A percentile compares a stretch with the other conserved stretches of the same genome.
phyloP scores from a whole-genome alignment of 2,329 filamentous ascomycete species.

The Aspergillus fijiensis region DNA sequence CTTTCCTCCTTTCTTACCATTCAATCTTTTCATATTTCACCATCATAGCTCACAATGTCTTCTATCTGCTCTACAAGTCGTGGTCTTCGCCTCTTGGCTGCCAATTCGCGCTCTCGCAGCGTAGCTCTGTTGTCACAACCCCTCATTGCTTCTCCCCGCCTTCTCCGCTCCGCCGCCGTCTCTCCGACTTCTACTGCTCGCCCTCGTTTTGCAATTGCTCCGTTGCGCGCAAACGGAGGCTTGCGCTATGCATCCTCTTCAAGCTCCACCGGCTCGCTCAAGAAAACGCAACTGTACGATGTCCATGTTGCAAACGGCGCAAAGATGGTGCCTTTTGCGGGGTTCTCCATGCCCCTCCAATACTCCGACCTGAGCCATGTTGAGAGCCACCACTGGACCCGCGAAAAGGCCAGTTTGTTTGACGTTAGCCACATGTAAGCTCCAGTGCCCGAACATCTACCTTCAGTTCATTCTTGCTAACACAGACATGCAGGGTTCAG shows the following conservation, averaged over 20 bases:
- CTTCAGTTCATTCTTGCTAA: background rate
- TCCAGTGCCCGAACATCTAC: background rate
- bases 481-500: constrained; percentile 58
- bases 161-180: constrained; percentile 21
- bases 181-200: constrained; percentile 13
- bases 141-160: constrained; percentile 28
- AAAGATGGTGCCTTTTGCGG: constrained; percentile 97
- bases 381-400: constrained; percentile 87
- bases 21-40: constrained; percentile 15
- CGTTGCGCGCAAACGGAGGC: constrained; percentile 16
- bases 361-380: constrained; percentile 75
- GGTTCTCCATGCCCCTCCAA: constrained; percentile 88
- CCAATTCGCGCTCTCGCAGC: constrained; percentile 28
- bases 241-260: constrained; percentile 37
- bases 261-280: constrained; percentile 25
- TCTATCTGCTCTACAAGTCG: constrained; percentile 30
- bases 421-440: constrained; percentile 93
- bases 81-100: constrained; percentile 31
- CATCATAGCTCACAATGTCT: constrained; percentile 26
- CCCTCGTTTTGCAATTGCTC: constrained; percentile 6
- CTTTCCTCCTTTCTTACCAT: background rate
- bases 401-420: constrained; percentile 83
- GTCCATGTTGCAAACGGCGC: constrained; percentile 74
- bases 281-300: constrained; percentile 71
- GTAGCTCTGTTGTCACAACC: constrained; percentile 29